These are phyloP conservation scores for Phaeoacremonium minimum DNA, from an alignment of 2,329 filamentous ascomycete species.

Conservation along the genomic window DNA sequence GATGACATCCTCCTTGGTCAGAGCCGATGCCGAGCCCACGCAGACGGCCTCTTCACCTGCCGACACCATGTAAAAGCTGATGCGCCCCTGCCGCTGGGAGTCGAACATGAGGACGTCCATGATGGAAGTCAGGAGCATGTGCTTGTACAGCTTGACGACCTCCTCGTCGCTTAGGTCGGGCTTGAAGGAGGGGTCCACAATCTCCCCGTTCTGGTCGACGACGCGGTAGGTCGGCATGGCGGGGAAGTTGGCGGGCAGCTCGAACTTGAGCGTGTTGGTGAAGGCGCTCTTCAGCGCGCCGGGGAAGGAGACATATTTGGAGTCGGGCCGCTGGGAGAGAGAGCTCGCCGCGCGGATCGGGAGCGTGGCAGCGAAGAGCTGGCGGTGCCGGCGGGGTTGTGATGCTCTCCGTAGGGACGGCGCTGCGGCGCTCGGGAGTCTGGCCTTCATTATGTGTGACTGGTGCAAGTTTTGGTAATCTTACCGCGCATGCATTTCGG, in stretches of 20 bases:
- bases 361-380: constrained; percentile 2
- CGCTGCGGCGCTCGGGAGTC: constrained; percentile 6
- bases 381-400: constrained; percentile 18
- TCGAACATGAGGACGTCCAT: constrained; percentile 99
- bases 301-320: constrained; percentile 68
- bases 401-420: constrained; percentile 13
- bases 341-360: constrained; percentile 35
- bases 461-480: no score
- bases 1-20: constrained; percentile 81
- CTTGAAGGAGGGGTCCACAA: constrained; percentile 70
- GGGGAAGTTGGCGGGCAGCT: constrained; percentile 64
- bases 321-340: constrained; percentile 52
- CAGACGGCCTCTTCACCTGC: constrained; percentile 93
- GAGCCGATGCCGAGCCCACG: constrained; percentile 79
- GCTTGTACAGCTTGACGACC: constrained; percentile 56
- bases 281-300: constrained; percentile 96
- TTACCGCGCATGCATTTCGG: no score
- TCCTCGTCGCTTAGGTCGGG: constrained; percentile 65
- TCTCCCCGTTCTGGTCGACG: constrained; percentile 80
- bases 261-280: constrained; percentile 73
- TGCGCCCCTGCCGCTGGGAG: constrained; percentile 86
- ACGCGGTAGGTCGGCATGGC: constrained; percentile 89
- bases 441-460: constrained; percentile 11
- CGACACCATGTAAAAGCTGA: constrained; percentile 97
- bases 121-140: constrained; percentile 68